Base-by-base conservation (phyloP, 106 monocot species). In the Dioscorea dumetorum region DNA sequence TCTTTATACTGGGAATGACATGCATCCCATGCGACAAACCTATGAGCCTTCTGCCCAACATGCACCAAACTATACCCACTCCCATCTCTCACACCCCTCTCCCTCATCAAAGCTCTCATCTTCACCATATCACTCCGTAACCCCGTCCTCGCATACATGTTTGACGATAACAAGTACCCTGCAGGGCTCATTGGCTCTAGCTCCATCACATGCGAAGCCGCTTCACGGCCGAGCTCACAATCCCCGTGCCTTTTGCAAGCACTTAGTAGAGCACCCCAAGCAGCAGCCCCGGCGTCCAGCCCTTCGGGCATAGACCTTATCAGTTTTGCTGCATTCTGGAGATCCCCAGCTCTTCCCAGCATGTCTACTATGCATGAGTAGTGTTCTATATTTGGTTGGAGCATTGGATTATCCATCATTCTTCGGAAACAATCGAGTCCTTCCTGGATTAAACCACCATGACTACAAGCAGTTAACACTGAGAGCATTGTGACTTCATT, bases 321-420 rank as follows among this genome's bases (percentile, higher is more conserved):
- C 58, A 87, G 24, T 34, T 80, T 65, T 11, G 82, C 5, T 12
- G 90, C 90, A 7, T 70, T 70, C 11, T 74, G 52, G 1, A 87
- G 28, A 62, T 84, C 59, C 24, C 95, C 91, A 10, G 88, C 78
- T 72, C 95, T 72, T n/a, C 66, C 88, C 56, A 97, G 58, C 95
- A 97, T 97, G 71, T 97, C 95, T 8, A 84, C 75, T 12, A 91
- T 6, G 24, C 91, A 97, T 5, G 91, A 86, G 51, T 84, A 89
- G 70, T 91, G 91, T 73, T 86, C 84, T 24, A 72, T 13, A 16
- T 62, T 57, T 13, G 86, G 84, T 32, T 71, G 60, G 14, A 88
- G 61, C 8, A 49, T 69, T 9, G 52, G 51, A 50, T 83, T 70
- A 4, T 19, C 2, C 0, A 51, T 57, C 83, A 89, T 84, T 50